Conservation (phyloP, 1,139 yeast species). For the Wickerhamiella infanticola region DNA sequence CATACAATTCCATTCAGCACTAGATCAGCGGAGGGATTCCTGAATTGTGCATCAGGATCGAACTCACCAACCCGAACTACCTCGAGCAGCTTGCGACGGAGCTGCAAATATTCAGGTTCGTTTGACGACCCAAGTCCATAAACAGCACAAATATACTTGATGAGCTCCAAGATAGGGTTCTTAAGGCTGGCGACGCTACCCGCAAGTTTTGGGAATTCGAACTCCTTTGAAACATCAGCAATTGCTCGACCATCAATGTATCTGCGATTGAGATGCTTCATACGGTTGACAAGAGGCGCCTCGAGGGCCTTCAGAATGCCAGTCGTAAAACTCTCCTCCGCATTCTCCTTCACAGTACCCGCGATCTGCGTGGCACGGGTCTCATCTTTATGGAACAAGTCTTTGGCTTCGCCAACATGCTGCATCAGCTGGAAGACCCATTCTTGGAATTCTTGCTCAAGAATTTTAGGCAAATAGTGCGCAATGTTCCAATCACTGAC, state of each 20-base stretch:
- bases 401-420: conserved; percentile 45
- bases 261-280: conserved; percentile 46
- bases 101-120: conserved; percentile 53
- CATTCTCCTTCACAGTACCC: conserved; percentile 18
- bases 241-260: conserved; percentile 63
- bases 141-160: conserved; percentile 60
- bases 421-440: conserved; percentile 74
- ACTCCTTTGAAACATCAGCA: conserved; percentile 48
- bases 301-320: conserved; percentile 35
- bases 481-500: conserved; percentile 71
- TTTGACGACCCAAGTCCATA: conserved; percentile 49
- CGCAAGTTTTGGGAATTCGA: conserved; percentile 61
- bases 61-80: conserved; percentile 75
- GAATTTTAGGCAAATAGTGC: conserved; percentile 54
- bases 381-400: conserved; percentile 23
- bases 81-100: conserved; percentile 58
- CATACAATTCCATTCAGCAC: conserved; percentile 57
- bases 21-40: conserved; percentile 60
- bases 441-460: conserved; percentile 71
- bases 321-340: conserved; percentile 8
- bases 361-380: conserved; percentile 51
- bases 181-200: conserved; percentile 38
- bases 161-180: conserved; percentile 68
- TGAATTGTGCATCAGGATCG: conserved; percentile 58
- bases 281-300: conserved; percentile 48